Conservation (phyloP, 2,329 filamentous ascomycete genomes). For the Colletotrichum cordylinicola region DNA sequence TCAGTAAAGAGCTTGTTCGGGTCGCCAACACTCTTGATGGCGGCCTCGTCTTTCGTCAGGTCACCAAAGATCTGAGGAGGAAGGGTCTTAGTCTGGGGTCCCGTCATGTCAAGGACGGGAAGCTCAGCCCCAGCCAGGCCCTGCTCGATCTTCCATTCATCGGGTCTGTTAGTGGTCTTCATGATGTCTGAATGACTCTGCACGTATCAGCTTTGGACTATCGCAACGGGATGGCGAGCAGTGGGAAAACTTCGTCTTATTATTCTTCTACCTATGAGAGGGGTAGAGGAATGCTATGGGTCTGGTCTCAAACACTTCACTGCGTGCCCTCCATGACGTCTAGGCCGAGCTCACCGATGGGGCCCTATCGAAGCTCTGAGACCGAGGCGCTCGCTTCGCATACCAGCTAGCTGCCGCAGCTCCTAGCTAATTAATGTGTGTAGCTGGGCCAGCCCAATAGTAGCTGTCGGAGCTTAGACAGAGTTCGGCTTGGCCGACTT, state of each 20-base stretch:
- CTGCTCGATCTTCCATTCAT: slow-evolving; percentile 62
- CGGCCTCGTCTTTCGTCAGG: slow-evolving; percentile 43
- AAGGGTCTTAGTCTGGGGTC: slow-evolving; percentile 35
- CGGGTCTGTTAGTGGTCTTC: slow-evolving; percentile 1
- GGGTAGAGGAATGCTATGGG: neutral
- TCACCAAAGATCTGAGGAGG: slow-evolving; percentile 31
- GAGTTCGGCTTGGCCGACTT: neutral
- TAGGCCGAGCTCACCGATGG: neutral
- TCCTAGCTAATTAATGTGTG: neutral
- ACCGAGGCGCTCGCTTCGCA: neutral
- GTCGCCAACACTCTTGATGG: slow-evolving; percentile 45
- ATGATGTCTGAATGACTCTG: neutral
- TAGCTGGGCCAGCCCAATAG: neutral
- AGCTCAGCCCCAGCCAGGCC: slow-evolving; percentile 51
- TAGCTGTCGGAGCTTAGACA: neutral
- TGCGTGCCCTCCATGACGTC: neutral
- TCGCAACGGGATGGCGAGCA: neutral
- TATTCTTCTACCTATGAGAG: neutral
- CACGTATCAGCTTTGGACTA: neutral
- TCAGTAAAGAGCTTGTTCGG: slow-evolving; percentile 28
- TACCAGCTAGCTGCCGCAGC: neutral
- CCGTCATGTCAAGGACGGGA: slow-evolving; percentile 52
- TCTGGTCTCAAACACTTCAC: neutral
- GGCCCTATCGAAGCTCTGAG: neutral
- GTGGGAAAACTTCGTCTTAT: neutral